A percentile compares a stretch with the other conserved stretches of the same genome.
These are phyloP conservation scores for Blastobotrys capitulatus DNA, from an alignment of 1,139 yeast species.

Conservation along the genomic window DNA sequence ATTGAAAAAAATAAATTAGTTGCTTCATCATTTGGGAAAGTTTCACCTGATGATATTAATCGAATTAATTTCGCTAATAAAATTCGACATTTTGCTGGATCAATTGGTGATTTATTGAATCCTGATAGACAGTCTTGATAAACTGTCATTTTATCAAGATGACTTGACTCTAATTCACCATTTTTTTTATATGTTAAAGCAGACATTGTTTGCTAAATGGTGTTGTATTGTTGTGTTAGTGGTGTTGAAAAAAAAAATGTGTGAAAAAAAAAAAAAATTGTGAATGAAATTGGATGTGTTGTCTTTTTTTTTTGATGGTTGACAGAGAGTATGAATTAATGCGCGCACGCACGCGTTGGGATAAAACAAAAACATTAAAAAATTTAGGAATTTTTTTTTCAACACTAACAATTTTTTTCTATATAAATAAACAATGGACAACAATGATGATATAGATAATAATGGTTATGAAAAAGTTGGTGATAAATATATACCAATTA, in stretches of 20 bases:
- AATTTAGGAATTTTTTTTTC: neutral
- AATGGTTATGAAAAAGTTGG: conserved; percentile 15
- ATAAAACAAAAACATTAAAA: neutral
- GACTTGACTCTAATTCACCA: conserved; percentile 66
- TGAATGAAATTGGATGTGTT: neutral
- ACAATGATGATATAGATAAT: neutral
- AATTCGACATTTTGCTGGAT: conserved; percentile 79
- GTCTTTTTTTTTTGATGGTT: neutral
- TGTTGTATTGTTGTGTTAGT: neutral
- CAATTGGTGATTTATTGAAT: conserved; percentile 88
- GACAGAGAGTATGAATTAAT: neutral
- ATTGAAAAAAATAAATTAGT: conserved; percentile 90
- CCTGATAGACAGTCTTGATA: conserved; percentile 93
- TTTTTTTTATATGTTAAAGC: conserved; percentile 76
- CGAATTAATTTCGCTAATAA: conserved; percentile 62
- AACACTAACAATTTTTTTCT: neutral
- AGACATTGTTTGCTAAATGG: conserved; percentile 49
- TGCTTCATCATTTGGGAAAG: conserved; percentile 83
- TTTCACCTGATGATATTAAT: conserved; percentile 76
- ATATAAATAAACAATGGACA: no score
- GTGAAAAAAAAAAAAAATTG: neutral
- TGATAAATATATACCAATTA: conserved; percentile 32
- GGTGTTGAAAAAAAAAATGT: neutral
- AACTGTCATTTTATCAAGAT: conserved; percentile 94
- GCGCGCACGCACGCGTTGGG: neutral